Percentiles rank a stretch among this genome's conserved stretches.
phyloP scores from a whole-genome alignment of 805 yeast species.

The Teunomyces kruisii region DNA sequence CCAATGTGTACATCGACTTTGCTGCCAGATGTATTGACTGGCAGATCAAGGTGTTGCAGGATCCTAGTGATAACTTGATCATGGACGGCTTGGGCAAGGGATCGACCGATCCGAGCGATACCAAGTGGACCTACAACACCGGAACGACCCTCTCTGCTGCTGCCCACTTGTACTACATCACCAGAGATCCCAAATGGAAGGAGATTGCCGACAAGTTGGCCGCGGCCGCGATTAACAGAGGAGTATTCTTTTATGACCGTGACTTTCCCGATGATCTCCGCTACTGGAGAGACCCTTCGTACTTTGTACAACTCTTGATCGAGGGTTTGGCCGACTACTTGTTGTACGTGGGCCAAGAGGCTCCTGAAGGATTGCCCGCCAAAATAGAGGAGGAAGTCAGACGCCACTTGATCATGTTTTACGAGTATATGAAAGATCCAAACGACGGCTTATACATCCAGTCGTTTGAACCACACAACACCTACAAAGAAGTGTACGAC shows the following conservation, averaged over 20 bases:
- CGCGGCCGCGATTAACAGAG: slow-evolving; percentile 56
- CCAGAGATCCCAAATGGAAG: slow-evolving; percentile 52
- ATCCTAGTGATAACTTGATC: slow-evolving; percentile 53
- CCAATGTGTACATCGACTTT: slow-evolving; percentile 49
- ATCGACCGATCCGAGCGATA: slow-evolving; percentile 42
- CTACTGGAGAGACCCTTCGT: slow-evolving; percentile 64
- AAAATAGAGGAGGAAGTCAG: slow-evolving; percentile 43
- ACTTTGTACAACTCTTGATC: slow-evolving; percentile 60
- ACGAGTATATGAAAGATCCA: slow-evolving; percentile 57
- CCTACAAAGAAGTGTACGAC: slow-evolving; percentile 51
- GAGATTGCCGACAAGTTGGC: slow-evolving; percentile 49
- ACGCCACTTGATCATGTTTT: slow-evolving; percentile 57
- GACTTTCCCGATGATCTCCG: slow-evolving; percentile 56
- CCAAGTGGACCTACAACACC: slow-evolving; percentile 66
- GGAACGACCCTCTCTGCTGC: slow-evolving; percentile 64
- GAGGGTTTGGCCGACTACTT: slow-evolving; percentile 70
- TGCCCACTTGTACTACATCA: slow-evolving; percentile 47
- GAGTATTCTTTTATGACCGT: slow-evolving; percentile 59
- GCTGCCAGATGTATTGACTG: slow-evolving; percentile 62
- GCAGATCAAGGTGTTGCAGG: slow-evolving; percentile 52
- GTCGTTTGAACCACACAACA: slow-evolving; percentile 55
- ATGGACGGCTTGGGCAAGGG: slow-evolving; percentile 59
- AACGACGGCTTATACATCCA: slow-evolving; percentile 60
- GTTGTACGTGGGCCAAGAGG: slow-evolving; percentile 46
- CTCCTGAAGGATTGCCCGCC: slow-evolving; percentile 34